Evolutionary conservation across 768 basidiomycete genomes (phyloP).

Genomic region (Omphalotus guepiniiformis): DNA sequence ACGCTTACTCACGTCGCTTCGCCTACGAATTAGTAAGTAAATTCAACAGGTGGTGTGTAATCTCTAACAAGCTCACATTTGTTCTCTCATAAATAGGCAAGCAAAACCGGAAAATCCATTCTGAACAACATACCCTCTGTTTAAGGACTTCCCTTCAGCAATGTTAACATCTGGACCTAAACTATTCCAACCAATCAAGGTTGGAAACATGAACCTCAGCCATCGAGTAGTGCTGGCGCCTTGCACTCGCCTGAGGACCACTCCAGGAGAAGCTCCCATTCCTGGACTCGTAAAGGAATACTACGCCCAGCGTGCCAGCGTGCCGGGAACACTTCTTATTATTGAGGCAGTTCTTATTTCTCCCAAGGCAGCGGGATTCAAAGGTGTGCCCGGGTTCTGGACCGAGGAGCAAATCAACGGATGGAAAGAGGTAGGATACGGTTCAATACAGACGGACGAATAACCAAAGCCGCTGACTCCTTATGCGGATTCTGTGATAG

Average conservation of each 20-base stretch:
- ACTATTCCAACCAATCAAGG: slow-evolving; percentile 24
- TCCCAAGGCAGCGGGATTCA: slow-evolving; percentile 23
- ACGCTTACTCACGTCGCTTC: no score
- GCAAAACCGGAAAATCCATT: no score
- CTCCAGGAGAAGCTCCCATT: slow-evolving; percentile 15
- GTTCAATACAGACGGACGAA: not conserved
- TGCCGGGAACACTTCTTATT: slow-evolving; percentile 30
- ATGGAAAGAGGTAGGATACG: slow-evolving; percentile 6
- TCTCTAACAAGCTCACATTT: no score
- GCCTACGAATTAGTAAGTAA: no score
- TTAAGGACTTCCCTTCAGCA: no score
- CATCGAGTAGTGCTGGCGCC: slow-evolving; percentile 33
- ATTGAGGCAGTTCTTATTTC: slow-evolving; percentile 35
- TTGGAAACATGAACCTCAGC: slow-evolving; percentile 22
- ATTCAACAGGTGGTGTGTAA: no score
- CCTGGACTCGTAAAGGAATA: slow-evolving; percentile 19
- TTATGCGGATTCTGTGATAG: slow-evolving; percentile 14
- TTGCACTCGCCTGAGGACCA: slow-evolving; percentile 27
- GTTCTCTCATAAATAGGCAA: no score
- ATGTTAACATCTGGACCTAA: no score
- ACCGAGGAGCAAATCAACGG: slow-evolving; percentile 28
- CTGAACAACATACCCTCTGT: no score
- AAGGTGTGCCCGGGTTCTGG: slow-evolving; percentile 33
- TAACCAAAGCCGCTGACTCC: not conserved
- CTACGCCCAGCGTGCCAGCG: slow-evolving; percentile 24